phyloP scores from a whole-genome alignment of 495 filamentous ascomycete genomes.

The Aspergillus avenaceus region DNA sequence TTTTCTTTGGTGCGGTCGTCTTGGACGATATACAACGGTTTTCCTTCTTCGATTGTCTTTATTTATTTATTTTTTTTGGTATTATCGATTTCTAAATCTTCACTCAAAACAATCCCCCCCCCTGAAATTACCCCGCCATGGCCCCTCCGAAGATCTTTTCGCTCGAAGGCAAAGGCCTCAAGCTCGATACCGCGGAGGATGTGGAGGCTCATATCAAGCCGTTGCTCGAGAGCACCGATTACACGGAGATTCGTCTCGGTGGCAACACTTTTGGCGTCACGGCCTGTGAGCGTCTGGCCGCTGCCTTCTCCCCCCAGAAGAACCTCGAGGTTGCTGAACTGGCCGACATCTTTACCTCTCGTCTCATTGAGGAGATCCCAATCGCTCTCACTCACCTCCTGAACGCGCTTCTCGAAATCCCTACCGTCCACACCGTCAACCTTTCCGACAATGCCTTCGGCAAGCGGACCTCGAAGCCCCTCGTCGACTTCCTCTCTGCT shows the following conservation, averaged over 20 bases:
- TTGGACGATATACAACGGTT: background rate
- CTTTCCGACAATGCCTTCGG: conserved; percentile 98
- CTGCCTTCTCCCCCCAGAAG: conserved; percentile 75
- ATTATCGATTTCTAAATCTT: background rate
- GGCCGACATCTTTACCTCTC: conserved; percentile 95
- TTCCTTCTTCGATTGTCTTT: too few species aligned
- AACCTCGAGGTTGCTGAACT: conserved; percentile 80
- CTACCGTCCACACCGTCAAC: conserved; percentile 83
- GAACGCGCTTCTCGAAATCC: conserved; percentile 76
- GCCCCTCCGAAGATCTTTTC: conserved; percentile 72
- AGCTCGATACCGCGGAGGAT: conserved; percentile 82
- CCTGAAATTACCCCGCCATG: conserved; percentile 45
- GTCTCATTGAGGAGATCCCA: conserved; percentile 90
- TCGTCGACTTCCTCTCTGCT: conserved; percentile 78
- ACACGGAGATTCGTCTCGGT: conserved; percentile 76
- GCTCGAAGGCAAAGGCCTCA: conserved; percentile 84
- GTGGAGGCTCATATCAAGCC: conserved; percentile 78
- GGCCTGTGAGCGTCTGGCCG: conserved; percentile 77
- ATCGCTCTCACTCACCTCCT: conserved; percentile 81
- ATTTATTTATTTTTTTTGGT: background rate
- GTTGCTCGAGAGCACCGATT: conserved; percentile 64
- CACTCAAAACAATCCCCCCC: conserved; percentile 4
- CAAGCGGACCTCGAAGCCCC: conserved; percentile 78
- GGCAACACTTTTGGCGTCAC: conserved; percentile 91
- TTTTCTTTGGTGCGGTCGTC: background rate